Conservation (phyloP, 2,329 filamentous ascomycete genomes). For the Neospermospora avenae region DNA sequence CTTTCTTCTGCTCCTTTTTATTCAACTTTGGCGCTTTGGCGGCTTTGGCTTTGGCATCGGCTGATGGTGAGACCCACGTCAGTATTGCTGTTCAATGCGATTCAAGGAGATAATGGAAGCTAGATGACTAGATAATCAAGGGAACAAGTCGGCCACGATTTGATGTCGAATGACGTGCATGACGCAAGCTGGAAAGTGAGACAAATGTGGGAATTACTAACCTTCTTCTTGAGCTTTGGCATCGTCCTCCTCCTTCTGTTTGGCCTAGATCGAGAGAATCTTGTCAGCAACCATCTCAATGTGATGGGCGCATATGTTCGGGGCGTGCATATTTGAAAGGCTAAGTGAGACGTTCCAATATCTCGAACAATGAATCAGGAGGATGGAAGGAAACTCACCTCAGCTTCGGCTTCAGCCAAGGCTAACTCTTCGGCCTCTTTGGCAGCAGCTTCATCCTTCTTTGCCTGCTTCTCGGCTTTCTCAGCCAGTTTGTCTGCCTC, state of each 20-base stretch:
- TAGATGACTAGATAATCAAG: not conserved
- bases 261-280: conserved; percentile 38
- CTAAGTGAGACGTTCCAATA: not conserved
- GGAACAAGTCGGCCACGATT: not conserved
- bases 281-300: not conserved
- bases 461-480: conserved; percentile 48
- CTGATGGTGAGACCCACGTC: conserved; percentile 5
- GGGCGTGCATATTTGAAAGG: not conserved
- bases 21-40: conserved; percentile 39
- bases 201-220: not conserved
- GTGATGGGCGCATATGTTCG: not conserved
- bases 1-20: conserved; percentile 50
- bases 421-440: conserved; percentile 34
- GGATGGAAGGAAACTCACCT: not conserved
- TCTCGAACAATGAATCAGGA: not conserved
- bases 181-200: not conserved
- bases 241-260: conserved; percentile 37
- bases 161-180: not conserved
- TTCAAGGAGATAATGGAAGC: no score
- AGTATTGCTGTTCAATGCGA: not conserved
- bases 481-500: conserved; percentile 45
- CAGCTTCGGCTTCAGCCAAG: conserved; percentile 24
- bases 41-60: conserved; percentile 33
- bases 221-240: conserved; percentile 31
- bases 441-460: conserved; percentile 37